These are phyloP conservation scores for Colletotrichum navitas DNA, from an alignment of 2,329 filamentous ascomycete genomes.

Conservation along the genomic window DNA sequence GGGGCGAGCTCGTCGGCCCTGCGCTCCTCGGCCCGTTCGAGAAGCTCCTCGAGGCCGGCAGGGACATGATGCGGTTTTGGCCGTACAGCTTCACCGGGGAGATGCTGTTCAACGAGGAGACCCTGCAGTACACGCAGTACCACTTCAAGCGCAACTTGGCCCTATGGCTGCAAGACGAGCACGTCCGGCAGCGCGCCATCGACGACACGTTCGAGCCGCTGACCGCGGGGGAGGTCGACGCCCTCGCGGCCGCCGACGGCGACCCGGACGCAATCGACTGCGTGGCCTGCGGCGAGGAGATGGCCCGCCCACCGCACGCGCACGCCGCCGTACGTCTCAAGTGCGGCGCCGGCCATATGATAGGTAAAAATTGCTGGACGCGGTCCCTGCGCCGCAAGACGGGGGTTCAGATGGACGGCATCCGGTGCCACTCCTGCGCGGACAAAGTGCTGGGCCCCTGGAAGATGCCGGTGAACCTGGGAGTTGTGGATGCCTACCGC, in stretches of 20 bases:
- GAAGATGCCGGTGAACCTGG: background rate
- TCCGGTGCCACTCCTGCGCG: conserved; percentile 15
- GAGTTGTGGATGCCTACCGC: background rate
- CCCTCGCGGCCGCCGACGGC: background rate
- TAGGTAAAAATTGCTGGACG: conserved; percentile 34
- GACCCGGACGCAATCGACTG: background rate
- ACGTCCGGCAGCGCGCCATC: background rate
- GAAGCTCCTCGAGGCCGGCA: background rate
- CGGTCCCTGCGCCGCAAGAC: background rate
- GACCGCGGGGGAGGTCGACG: background rate
- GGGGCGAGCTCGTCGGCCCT: background rate
- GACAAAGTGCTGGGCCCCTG: background rate
- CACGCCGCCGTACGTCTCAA: conserved; percentile 22
- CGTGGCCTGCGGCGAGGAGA: conserved; percentile 8
- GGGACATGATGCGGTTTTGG: background rate
- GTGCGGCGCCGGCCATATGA: conserved; percentile 5
- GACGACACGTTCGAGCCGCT: background rate
- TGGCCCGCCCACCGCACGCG: background rate
- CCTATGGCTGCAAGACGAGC: conserved; percentile 1
- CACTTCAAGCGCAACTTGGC: background rate
- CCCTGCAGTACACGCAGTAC: background rate
- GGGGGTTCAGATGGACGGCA: background rate
- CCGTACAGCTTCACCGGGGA: background rate
- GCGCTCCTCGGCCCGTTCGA: background rate
- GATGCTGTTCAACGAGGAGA: background rate